Base-by-base conservation (phyloP, 108 stramenopile species). In the Chaetoceros tenuissimus region DNA sequence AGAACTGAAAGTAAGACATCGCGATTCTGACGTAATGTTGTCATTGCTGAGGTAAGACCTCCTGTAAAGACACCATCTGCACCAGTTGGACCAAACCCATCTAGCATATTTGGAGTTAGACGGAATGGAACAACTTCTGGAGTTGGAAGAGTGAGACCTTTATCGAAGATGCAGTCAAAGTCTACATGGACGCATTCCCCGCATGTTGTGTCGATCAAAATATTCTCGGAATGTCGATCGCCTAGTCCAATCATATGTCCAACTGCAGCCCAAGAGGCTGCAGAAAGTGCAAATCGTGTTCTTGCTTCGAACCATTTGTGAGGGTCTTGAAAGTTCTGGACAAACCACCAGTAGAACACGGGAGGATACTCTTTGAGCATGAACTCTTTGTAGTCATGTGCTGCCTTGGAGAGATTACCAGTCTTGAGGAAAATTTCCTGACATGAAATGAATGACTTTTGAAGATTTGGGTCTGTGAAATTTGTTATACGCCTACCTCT, bases 101-200 rank as follows among this genome's bases (percentile, higher is more conserved):
- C 98, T 13, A 99, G 55, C 96, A 99, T 97, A 58, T 99, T 97
- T 1, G 94, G 89, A 13, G 98, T 98, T 26, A 99, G 74, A 1
- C 99, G 90, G 57, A 99, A 99, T 0, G 99, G 99, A 46, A 99
- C 95, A 22, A 99, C 80, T 65, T 99, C 99, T 1, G 99, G 98
- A 23, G 68, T 53, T 19, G 80, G 79, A 44, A 99, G 73, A 31
- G 67, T 55, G 31, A 98, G 68, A 3, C 96, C 99, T 69, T 99
- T 98, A 72, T 99, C 99, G 67, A 99, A 99, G 48, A 99, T 85
- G 69, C 99, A 93, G 59, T 93, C 91, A 74, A 96, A 96, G 74
- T 99, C 99, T 48, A 99, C 99, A 71, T 99, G 99, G 17, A 99
- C 95, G 52, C 89, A 86, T 68, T 91, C 97, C 8, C 98, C 97